Percentiles rank a stretch among this genome's conserved stretches.
Evolutionary conservation across 495 filamentous ascomycete species (phyloP).

Genomic region (Penicillium alfredii): DNA sequence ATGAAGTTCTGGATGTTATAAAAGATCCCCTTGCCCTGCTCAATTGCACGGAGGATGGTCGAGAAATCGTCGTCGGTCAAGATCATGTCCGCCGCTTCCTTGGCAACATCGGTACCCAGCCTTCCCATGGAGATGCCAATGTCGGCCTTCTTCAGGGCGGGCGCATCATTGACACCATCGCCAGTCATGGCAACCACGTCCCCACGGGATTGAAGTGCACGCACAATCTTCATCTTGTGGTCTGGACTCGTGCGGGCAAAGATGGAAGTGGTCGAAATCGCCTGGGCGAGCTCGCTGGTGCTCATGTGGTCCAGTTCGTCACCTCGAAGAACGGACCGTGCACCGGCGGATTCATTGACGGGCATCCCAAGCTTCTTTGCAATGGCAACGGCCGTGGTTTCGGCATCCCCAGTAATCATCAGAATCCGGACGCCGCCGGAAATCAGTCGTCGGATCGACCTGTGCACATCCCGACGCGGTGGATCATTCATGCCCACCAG

Average conservation of each 20-base stretch:
- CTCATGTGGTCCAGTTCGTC: conserved; percentile 90
- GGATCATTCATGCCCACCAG: conserved; percentile 97
- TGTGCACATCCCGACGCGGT: conserved; percentile 80
- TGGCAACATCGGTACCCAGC: conserved; percentile 93
- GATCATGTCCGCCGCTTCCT: conserved; percentile 99
- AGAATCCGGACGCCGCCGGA: conserved; percentile 90
- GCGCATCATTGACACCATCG: conserved; percentile 96
- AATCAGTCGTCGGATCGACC: conserved; percentile 85
- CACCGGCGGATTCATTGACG: conserved; percentile 40
- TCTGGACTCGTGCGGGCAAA: conserved; percentile 96
- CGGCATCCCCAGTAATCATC: conserved; percentile 97
- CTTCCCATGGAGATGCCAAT: conserved; percentile 97
- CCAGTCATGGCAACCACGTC: conserved; percentile 99
- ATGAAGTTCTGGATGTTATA: conserved; percentile 99
- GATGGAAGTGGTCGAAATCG: conserved; percentile 81
- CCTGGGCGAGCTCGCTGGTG: conserved; percentile 70
- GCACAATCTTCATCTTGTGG: conserved; percentile 95
- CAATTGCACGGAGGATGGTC: conserved; percentile 91
- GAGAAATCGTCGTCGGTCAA: conserved; percentile 97
- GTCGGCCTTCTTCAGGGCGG: conserved; percentile 93
- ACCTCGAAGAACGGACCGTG: conserved; percentile 70
- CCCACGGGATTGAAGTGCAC: conserved; percentile 82
- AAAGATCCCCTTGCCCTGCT: conserved; percentile 98
- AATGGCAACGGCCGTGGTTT: conserved; percentile 90
- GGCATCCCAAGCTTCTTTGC: conserved; percentile 91